Percentiles rank a stretch among this genome's conserved stretches.
Conservation (phyloP, 2,329 filamentous ascomycete species). For the Alternaria ethzedia region DNA sequence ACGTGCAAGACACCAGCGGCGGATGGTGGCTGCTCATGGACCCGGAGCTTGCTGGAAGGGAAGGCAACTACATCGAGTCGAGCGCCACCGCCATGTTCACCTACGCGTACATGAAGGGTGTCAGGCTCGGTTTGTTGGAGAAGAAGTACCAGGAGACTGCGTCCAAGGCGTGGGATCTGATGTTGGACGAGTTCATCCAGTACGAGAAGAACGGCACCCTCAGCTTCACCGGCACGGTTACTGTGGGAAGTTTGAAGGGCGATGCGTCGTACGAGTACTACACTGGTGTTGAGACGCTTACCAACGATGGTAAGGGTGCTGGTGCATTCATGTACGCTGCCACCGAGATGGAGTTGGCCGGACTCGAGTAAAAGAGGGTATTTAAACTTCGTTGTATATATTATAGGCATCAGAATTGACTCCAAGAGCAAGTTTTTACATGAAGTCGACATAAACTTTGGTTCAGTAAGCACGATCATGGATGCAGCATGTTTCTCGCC, state of each 20-base stretch:
- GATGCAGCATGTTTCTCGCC: background rate
- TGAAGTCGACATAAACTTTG: background rate
- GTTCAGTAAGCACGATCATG: background rate
- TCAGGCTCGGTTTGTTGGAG: constrained; percentile 42
- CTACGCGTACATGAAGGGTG: constrained; percentile 45
- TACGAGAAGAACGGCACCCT: constrained; percentile 56
- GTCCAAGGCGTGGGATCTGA: constrained; percentile 53
- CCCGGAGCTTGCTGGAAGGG: constrained; percentile 50
- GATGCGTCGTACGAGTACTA: constrained; percentile 59
- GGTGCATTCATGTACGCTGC: constrained; percentile 51
- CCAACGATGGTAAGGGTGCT: constrained; percentile 52
- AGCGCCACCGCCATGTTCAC: constrained; percentile 62
- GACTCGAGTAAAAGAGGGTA: background rate
- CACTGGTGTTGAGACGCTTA: constrained; percentile 39
- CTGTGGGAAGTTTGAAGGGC: constrained; percentile 59
- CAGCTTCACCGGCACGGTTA: constrained; percentile 60
- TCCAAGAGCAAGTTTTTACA: background rate
- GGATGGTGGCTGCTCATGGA: constrained; percentile 67
- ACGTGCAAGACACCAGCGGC: constrained; percentile 53
- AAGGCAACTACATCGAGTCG: constrained; percentile 67
- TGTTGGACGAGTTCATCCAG: constrained; percentile 56
- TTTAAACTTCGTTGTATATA: constrained; percentile 4
- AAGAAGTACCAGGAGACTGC: constrained; percentile 48
- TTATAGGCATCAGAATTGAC: background rate
- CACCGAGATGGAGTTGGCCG: constrained; percentile 38